phyloP scores from a whole-genome alignment of 2,329 filamentous ascomycete species.

The Colletotrichum sp. region DNA sequence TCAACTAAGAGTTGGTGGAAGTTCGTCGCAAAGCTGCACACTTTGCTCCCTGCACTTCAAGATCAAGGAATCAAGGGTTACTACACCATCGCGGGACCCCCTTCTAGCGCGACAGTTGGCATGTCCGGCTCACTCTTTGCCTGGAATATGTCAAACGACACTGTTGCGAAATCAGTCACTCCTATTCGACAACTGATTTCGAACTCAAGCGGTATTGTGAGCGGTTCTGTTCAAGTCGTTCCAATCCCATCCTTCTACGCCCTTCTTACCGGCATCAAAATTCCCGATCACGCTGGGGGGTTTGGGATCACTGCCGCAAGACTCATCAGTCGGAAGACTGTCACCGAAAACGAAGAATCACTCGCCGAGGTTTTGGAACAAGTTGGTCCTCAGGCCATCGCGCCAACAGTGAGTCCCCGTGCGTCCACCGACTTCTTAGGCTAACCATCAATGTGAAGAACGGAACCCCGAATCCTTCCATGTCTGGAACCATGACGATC shows the following conservation, averaged over 20 bases:
- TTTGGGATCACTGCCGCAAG: neutral
- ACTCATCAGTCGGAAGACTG: neutral
- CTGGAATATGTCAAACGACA: neutral
- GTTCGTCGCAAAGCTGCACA: neutral
- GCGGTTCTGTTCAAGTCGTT: neutral
- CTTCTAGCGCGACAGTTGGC: neutral
- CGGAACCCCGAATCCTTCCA: neutral
- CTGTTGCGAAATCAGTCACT: neutral
- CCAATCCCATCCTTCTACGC: neutral
- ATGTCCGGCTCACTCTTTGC: neutral
- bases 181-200: neutral
- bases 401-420: neutral
- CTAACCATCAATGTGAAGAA: neutral
- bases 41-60: neutral
- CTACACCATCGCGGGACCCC: neutral
- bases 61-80: neutral
- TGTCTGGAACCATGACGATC: neutral
- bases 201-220: neutral
- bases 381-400: neutral
- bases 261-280: neutral
- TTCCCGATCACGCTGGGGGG: neutral
- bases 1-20: neutral
- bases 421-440: too few species aligned
- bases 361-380: neutral
- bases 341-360: neutral